Evolutionary conservation across 805 yeast species (phyloP).

Genomic region (Saccharomycopsis guyanensis): DNA sequence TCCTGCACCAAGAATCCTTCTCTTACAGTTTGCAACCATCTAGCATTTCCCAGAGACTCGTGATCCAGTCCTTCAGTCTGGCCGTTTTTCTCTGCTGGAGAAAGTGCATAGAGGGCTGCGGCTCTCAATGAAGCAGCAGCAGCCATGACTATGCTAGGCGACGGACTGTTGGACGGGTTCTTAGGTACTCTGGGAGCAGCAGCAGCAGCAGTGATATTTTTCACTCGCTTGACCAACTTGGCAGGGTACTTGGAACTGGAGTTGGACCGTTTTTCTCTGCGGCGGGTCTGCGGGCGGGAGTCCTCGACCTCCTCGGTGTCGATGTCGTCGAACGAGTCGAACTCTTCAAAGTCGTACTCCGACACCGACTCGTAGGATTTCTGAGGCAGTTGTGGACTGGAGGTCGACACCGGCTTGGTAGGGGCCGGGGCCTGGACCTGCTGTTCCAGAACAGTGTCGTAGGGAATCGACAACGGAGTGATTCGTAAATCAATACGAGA

Average conservation of each 20-base stretch:
- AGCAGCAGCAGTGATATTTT: constrained; percentile 64
- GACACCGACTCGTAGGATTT: constrained; percentile 25
- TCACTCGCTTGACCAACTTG: constrained; percentile 32
- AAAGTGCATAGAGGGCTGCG: constrained; percentile 49
- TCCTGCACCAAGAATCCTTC: constrained; percentile 74
- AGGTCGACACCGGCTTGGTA: neutral
- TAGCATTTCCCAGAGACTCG: constrained; percentile 35
- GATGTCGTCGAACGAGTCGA: constrained; percentile 32
- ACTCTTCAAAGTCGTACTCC: constrained; percentile 42
- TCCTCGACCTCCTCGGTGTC: constrained; percentile 34
- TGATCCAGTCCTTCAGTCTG: constrained; percentile 1
- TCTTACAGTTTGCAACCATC: constrained; percentile 68
- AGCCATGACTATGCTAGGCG: constrained; percentile 63
- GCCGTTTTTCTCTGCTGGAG: constrained; percentile 27
- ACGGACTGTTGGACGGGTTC: constrained; percentile 40
- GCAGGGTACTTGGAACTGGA: constrained; percentile 50
- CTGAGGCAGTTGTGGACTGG: constrained; percentile 14
- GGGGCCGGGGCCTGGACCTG: neutral
- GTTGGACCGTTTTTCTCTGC: constrained; percentile 50
- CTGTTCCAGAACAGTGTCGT: neutral
- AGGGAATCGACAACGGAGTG: constrained; percentile 32
- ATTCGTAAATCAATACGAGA: constrained; percentile 31
- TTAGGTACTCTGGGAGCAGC: constrained; percentile 78
- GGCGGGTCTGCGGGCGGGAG: constrained; percentile 29
- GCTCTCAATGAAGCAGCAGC: constrained; percentile 51